These are phyloP conservation scores for Mucor racemosus DNA, from an alignment of 371 early-diverging fungal genomes.

Conservation along the genomic window DNA sequence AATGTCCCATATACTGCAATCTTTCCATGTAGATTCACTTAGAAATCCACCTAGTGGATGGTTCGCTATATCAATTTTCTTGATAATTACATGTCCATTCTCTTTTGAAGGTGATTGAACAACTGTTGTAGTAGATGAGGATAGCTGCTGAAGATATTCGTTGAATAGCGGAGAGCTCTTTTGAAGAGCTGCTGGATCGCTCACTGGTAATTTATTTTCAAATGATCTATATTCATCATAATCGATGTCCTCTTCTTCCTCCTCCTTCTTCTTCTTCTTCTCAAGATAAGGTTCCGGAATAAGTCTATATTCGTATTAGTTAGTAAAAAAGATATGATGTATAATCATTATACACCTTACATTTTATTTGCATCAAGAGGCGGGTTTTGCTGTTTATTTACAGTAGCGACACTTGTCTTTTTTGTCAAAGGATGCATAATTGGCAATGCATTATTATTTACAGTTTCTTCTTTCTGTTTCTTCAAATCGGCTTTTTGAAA, in stretches of 20 bases:
- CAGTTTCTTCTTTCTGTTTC: not conserved
- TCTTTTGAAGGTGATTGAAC: conserved; percentile 32
- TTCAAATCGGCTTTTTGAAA: not conserved
- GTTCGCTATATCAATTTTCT: conserved; percentile 50
- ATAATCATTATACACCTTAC: not conserved
- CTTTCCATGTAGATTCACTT: conserved; percentile 55
- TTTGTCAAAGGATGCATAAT: not conserved
- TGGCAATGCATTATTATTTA: not conserved
- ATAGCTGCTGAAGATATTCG: conserved; percentile 14
- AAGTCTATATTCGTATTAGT: too few species aligned
- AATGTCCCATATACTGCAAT: conserved; percentile 64
- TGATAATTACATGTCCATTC: conserved; percentile 42
- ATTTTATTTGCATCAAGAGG: not conserved
- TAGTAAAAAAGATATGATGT: too few species aligned
- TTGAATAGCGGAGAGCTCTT: conserved; percentile 33
- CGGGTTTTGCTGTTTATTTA: not conserved
- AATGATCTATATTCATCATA: not conserved
- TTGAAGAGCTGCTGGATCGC: conserved; percentile 35
- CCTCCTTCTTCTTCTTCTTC: not conserved
- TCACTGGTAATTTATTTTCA: conserved; percentile 28
- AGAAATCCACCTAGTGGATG: conserved; percentile 56
- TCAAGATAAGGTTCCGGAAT: too few species aligned
- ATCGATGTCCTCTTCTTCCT: not conserved
- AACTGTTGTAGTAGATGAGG: not conserved
- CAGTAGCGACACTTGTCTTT: not conserved